Conservation (phyloP, 1,139 yeast genomes). For the Scheffersomyces quercinus region DNA sequence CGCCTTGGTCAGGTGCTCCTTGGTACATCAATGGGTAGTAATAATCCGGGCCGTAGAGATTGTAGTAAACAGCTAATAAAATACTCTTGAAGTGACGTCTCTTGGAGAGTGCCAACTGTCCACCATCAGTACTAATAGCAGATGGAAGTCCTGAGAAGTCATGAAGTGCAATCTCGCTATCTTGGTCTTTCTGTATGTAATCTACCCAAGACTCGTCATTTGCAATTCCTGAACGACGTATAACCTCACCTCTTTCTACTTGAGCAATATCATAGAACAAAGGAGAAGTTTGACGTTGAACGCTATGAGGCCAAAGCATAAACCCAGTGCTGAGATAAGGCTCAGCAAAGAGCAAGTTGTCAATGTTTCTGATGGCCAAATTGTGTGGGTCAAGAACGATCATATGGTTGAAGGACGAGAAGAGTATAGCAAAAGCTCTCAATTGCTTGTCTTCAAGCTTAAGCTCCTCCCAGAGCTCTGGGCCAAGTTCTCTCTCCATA, state of each 20-base stretch:
- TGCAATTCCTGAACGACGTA: conserved; percentile 29
- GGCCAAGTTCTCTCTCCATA: conserved; percentile 28
- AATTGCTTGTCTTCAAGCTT: conserved; percentile 27
- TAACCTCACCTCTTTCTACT: conserved; percentile 28
- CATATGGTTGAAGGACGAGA: conserved; percentile 36
- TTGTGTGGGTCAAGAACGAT: conserved; percentile 38
- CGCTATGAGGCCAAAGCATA: conserved; percentile 41
- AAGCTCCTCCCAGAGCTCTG: conserved; percentile 20
- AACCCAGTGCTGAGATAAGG: conserved; percentile 30
- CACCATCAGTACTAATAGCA: conserved; percentile 32
- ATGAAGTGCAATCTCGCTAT: conserved; percentile 26
- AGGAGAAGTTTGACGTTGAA: conserved; percentile 40
- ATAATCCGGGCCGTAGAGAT: conserved; percentile 26
- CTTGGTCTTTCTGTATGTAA: conserved; percentile 19
- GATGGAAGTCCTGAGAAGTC: conserved; percentile 35
- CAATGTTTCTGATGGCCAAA: conserved; percentile 35
- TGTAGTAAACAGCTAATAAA: conserved; percentile 34
- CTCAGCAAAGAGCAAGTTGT: conserved; percentile 24
- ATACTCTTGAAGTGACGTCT: conserved; percentile 29
- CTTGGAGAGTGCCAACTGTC: conserved; percentile 38
- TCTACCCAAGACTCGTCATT: conserved; percentile 26
- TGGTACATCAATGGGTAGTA: conserved; percentile 36
- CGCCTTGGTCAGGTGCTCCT: conserved; percentile 41
- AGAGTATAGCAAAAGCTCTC: conserved; percentile 34
- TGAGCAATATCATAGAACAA: conserved; percentile 35